Base-by-base conservation (phyloP, 2,329 filamentous ascomycete genomes). In the Epichloe typhina region DNA sequence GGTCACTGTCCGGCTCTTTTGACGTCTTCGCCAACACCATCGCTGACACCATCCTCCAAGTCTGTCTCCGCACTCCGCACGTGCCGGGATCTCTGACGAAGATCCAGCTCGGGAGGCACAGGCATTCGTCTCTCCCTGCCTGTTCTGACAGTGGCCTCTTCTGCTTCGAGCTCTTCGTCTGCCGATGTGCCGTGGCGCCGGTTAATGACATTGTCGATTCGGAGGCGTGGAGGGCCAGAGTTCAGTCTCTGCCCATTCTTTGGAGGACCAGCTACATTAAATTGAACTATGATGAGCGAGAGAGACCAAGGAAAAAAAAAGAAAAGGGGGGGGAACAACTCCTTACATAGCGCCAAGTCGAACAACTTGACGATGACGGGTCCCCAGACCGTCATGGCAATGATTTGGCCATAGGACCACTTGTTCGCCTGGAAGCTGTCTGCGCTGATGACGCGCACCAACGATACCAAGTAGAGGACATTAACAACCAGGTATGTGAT, bases 331-430 rank as follows among this genome's bases (percentile, higher is more conserved):
- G 8, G 8, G 26, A 3, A 9, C 31, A 31, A 31, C 31, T 9
- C 31, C 66, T 62, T 57, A 67, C 66, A 66, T n/a, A 68, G 50
- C 12, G 66, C 57, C 3, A 69, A 58, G 38, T 67, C 63, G 52
- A 69, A 64, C n/a, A 68, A 50, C 49, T 69, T 68, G 41, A 69
- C 65, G 50, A 69, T 67, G 52, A 69, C 64, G 8, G 66, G 66
- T 0, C 66, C 66, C 66, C 66, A 69, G 5, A 68, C 64, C 0
- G 66, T 67, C 36, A 68, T 64, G 39, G 66, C 66, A 41, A 69
- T 68, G 49, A 68, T 69, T 50, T 69, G 66, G 5, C 66, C 66
- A 21, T 68, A 68, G 0, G 60, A 62, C 66, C 66, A 69, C 19
- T 59, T 58, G 23, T 62, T 66, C 1, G 62, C 59, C 21, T 61